Percentiles rank a stretch among this genome's conserved stretches.
Conservation (phyloP, 768 basidiomycete genomes). For the Macrolepiota albuminosa region DNA sequence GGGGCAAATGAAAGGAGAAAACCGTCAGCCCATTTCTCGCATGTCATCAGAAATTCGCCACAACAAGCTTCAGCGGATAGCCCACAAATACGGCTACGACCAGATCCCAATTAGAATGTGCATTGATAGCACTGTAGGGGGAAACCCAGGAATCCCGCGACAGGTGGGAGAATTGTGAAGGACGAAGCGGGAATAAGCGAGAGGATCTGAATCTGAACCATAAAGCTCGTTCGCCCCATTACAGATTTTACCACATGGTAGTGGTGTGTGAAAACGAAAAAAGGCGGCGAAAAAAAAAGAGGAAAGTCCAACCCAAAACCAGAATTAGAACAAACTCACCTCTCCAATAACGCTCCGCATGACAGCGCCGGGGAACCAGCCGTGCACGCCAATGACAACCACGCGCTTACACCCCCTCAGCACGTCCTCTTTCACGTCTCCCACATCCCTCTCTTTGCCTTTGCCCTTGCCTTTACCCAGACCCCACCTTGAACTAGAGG, state of each 20-base stretch:
- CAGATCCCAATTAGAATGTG: background rate
- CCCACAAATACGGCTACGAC: background rate
- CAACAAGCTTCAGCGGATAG: background rate
- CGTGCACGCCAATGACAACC: constrained; percentile 84
- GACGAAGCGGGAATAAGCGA: background rate
- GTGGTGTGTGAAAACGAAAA: background rate
- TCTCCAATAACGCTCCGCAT: constrained; percentile 69
- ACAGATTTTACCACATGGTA: background rate
- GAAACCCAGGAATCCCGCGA: background rate
- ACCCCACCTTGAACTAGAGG: constrained; percentile 15
- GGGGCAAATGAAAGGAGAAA: background rate
- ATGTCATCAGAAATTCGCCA: background rate
- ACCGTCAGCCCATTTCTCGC: background rate
- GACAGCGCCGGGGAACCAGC: constrained; percentile 81
- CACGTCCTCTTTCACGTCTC: constrained; percentile 31
- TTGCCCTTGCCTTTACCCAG: background rate
- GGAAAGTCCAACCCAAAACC: background rate
- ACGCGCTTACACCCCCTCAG: constrained; percentile 61
- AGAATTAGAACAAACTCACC: constrained; percentile 34
- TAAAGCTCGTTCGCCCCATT: background rate
- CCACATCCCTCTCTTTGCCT: constrained; percentile 5
- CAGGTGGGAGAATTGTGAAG: background rate
- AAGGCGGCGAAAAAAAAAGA: too few relatives aligned
- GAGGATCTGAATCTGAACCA: background rate
- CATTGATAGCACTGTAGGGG: background rate